Conservation (phyloP, 352 stramenopile genomes). For the Globisporangium ultimum region DNA sequence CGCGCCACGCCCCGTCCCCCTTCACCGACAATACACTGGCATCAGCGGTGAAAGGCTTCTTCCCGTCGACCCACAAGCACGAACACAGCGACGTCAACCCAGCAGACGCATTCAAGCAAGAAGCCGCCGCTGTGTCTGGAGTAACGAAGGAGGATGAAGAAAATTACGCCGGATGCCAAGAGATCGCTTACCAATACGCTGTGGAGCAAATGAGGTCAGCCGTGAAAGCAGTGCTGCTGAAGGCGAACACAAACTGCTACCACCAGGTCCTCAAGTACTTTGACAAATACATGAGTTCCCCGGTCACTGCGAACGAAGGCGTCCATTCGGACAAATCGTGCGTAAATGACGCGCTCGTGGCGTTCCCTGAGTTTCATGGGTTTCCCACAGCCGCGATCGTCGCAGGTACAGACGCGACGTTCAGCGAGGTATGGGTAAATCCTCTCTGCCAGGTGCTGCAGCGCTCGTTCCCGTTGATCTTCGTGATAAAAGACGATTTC, state of each 20-base stretch:
- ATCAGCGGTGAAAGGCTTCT: too few relatives aligned
- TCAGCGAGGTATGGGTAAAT: slow-evolving; percentile 72
- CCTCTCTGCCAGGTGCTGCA: slow-evolving; percentile 65
- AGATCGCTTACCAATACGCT: slow-evolving; percentile 65
- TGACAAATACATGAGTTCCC: slow-evolving; percentile 35
- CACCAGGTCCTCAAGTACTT: slow-evolving; percentile 60
- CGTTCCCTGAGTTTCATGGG: slow-evolving; percentile 41
- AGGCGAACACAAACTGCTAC: slow-evolving; percentile 71
- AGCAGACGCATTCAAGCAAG: neutral
- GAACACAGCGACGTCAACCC: neutral
- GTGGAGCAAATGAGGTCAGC: slow-evolving; percentile 46
- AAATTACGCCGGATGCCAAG: slow-evolving; percentile 44
- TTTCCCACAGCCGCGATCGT: slow-evolving; percentile 66
- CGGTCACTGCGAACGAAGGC: neutral
- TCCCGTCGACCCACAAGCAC: too few relatives aligned
- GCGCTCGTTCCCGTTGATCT: slow-evolving; percentile 63
- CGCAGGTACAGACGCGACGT: slow-evolving; percentile 64
- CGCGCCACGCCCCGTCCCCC: neutral
- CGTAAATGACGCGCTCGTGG: slow-evolving; percentile 15
- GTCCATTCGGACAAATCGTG: slow-evolving; percentile 1
- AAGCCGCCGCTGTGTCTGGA: too few relatives aligned
- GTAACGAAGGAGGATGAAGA: slow-evolving; percentile 22
- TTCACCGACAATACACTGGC: neutral
- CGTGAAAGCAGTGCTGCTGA: slow-evolving; percentile 56
- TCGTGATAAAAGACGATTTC: slow-evolving; percentile 54